A percentile compares a stretch with the other conserved stretches of the same genome.
Conservation (phyloP, 768 basidiomycete species). For the Termitomyces sp. region DNA sequence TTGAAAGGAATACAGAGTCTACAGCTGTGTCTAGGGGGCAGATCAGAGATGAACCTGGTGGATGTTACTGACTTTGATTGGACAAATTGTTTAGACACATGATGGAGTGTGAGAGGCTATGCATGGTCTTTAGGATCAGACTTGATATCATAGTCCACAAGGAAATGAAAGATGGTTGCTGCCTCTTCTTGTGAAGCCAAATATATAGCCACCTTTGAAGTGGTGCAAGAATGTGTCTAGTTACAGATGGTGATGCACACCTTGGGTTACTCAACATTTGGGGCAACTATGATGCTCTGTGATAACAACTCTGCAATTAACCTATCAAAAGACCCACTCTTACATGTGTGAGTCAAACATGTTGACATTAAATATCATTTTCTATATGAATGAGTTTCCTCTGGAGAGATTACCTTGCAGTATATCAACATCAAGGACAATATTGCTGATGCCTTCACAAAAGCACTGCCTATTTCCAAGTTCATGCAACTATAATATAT, state of each 20-base stretch:
- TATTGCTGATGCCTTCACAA: no score
- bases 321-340: no score
- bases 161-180: neutral
- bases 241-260: neutral
- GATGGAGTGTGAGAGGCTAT: neutral
- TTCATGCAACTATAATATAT: no score
- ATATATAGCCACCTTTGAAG: no score
- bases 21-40: neutral
- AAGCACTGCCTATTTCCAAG: no score
- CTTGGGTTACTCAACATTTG: neutral
- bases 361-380: neutral
- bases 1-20: neutral
- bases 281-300: neutral
- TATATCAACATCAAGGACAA: no score
- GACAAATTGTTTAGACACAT: no score
- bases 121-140: neutral
- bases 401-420: no score
- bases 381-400: no score
- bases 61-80: neutral
- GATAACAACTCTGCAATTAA: neutral
- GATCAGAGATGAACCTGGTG: neutral
- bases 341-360: neutral
- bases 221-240: no score
- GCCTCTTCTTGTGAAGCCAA: neutral
- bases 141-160: neutral